phyloP scores from a whole-genome alignment of 1,284 basidiomycete species.

The Trichosporon coremiiforme region DNA sequence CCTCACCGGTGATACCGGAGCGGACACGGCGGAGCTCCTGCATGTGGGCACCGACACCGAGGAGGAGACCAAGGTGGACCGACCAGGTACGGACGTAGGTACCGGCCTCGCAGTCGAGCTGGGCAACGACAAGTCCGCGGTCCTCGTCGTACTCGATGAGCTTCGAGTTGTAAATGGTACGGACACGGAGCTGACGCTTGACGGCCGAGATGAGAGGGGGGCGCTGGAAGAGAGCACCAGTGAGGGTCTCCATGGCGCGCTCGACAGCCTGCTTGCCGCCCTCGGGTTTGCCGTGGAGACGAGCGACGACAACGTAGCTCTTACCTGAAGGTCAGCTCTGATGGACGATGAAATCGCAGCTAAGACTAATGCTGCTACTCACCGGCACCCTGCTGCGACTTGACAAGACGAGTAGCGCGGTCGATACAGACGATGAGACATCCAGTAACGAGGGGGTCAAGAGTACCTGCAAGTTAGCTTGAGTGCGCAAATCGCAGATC shows the following conservation, averaged over 20 bases:
- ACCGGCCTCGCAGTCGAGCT: conserved; percentile 98
- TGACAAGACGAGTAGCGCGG: conserved; percentile 98
- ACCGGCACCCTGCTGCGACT: conserved; percentile 64
- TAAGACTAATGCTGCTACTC: neutral
- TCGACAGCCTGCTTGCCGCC: conserved; percentile 73
- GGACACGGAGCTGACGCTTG: conserved; percentile 95
- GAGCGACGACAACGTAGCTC: conserved; percentile 96
- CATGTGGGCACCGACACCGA: conserved; percentile 99
- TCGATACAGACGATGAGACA: conserved; percentile 99
- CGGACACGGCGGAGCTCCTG: conserved; percentile 95
- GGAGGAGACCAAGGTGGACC: conserved; percentile 90
- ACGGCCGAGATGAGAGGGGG: conserved; percentile 99
- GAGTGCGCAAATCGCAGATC: neutral
- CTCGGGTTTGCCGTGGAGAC: conserved; percentile 82
- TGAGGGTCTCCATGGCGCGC: conserved; percentile 92
- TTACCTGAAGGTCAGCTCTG: conserved; percentile 59
- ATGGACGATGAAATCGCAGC: neutral
- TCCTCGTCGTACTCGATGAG: conserved; percentile 98
- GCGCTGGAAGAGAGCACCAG: conserved; percentile 97
- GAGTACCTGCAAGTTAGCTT: conserved; percentile 78
- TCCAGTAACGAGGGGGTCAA: conserved; percentile 99
- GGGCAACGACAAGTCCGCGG: conserved; percentile 94
- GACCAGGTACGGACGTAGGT: conserved; percentile 94
- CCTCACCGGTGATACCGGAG: conserved; percentile 94
- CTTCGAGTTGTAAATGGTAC: conserved; percentile 96